Conservation (phyloP, 257 asterid species). For the Knoxia roxburghii region DNA sequence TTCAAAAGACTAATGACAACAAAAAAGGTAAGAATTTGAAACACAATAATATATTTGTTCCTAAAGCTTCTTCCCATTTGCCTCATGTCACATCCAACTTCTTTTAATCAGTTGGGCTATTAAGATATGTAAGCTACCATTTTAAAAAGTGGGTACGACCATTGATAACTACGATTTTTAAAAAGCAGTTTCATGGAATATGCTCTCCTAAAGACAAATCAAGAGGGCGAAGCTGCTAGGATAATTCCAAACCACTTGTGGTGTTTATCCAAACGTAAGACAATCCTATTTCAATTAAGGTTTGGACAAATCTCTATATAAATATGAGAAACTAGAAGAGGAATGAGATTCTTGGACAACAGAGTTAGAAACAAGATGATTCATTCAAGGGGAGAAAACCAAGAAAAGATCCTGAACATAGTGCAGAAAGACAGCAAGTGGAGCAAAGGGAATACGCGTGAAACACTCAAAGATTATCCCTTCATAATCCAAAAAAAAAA, state of each 20-base stretch:
- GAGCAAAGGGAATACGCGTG: not conserved
- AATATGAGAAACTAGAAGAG: not conserved
- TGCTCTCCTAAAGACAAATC: not conserved
- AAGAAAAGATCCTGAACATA: not conserved
- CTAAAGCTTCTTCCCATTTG: not conserved
- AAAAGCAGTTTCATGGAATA: not conserved
- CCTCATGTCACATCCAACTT: slow-evolving; percentile 5
- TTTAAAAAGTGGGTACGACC: slow-evolving; percentile 7
- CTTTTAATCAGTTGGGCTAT: not conserved
- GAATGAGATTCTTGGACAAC: not conserved
- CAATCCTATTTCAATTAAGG: not conserved
- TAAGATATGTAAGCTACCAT: not conserved
- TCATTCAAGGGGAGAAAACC: not conserved
- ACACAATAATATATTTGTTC: not conserved
- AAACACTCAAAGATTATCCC: slow-evolving; percentile 6
- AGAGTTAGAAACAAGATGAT: not conserved
- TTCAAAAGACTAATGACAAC: not conserved
- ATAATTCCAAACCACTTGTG: not conserved
- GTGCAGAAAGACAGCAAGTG: not conserved
- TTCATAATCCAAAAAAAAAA: not conserved
- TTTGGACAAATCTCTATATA: not conserved
- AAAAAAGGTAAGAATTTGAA: not conserved
- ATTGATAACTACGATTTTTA: not conserved
- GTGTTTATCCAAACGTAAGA: not conserved
- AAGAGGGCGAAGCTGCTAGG: not conserved